Conservation (phyloP, 257 asterid species). For the Plectranthus barbatus region DNA sequence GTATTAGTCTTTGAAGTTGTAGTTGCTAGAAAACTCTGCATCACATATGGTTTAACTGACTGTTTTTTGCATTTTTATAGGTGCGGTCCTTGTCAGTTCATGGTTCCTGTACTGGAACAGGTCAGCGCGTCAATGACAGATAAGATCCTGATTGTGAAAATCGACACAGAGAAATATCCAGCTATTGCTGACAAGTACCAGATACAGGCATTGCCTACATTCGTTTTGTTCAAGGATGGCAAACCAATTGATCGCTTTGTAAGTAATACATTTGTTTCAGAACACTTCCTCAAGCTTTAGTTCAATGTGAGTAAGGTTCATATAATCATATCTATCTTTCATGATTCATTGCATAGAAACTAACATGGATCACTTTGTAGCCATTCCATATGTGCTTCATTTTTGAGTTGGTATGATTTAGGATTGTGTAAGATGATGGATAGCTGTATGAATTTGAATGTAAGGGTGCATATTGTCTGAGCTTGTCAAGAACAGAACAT, state of each 20-base stretch:
- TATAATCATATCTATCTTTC: neutral
- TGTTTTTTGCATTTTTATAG: conserved; percentile 24
- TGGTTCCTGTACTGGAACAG: conserved; percentile 63
- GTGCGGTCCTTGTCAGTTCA: conserved; percentile 87
- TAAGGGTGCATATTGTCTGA: neutral
- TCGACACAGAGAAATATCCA: conserved; percentile 68
- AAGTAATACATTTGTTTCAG: conserved; percentile 25
- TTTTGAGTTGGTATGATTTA: neutral
- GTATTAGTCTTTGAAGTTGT: neutral
- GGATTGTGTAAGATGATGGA: neutral
- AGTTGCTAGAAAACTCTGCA: neutral
- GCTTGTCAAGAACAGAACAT: neutral
- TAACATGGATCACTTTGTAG: neutral
- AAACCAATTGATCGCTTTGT: conserved; percentile 66
- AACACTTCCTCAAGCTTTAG: neutral
- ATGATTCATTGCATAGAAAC: neutral
- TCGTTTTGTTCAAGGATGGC: conserved; percentile 69
- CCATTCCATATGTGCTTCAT: neutral
- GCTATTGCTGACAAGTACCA: conserved; percentile 53
- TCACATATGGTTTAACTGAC: neutral
- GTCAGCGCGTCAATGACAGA: conserved; percentile 49
- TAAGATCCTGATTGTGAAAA: conserved; percentile 62
- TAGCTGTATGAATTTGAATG: neutral
- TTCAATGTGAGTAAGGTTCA: neutral
- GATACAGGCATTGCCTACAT: conserved; percentile 71